Evolutionary conservation across 129 eudicot species (phyloP).

Genomic region (Escallonia herrerae): DNA sequence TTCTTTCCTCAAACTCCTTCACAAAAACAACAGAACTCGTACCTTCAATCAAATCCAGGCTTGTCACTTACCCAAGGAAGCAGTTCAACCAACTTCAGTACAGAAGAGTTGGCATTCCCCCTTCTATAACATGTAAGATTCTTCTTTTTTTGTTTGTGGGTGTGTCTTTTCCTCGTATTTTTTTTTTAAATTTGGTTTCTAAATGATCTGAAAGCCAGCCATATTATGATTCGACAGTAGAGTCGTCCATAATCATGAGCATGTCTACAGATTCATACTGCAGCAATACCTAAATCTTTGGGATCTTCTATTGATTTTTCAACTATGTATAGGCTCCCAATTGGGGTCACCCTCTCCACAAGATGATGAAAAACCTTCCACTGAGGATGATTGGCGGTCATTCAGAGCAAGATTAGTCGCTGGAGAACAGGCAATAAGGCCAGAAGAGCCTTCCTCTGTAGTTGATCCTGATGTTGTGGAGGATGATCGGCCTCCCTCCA

Average conservation of each 20-base stretch:
- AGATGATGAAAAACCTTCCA: slow-evolving; percentile 37
- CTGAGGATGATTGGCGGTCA: slow-evolving; percentile 79
- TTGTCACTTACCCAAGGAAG: slow-evolving; percentile 32
- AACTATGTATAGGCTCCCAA: slow-evolving; percentile 45
- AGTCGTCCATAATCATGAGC: neutral
- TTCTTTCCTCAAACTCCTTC: slow-evolving; percentile 52
- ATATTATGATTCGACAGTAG: neutral
- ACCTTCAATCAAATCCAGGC: slow-evolving; percentile 38
- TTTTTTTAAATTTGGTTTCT: neutral
- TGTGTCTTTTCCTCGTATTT: neutral
- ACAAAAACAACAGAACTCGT: slow-evolving; percentile 39
- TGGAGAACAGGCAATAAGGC: slow-evolving; percentile 33
- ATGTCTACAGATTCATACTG: neutral
- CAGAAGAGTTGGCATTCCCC: slow-evolving; percentile 21
- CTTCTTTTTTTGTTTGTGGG: neutral
- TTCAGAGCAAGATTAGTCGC: slow-evolving; percentile 82
- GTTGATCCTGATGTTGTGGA: slow-evolving; percentile 22
- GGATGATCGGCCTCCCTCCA: slow-evolving; percentile 25
- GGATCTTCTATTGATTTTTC: neutral
- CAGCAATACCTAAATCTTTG: neutral
- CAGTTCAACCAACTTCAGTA: slow-evolving; percentile 17
- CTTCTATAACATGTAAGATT: slow-evolving; percentile 41
- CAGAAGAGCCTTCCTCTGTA: slow-evolving; percentile 19
- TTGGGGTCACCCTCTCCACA: slow-evolving; percentile 40
- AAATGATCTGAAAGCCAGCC: neutral